A percentile compares a stretch with the other conserved stretches of the same genome.
Conservation (phyloP, 1,139 yeast species). For the Nakaseomyces glabratus region DNA sequence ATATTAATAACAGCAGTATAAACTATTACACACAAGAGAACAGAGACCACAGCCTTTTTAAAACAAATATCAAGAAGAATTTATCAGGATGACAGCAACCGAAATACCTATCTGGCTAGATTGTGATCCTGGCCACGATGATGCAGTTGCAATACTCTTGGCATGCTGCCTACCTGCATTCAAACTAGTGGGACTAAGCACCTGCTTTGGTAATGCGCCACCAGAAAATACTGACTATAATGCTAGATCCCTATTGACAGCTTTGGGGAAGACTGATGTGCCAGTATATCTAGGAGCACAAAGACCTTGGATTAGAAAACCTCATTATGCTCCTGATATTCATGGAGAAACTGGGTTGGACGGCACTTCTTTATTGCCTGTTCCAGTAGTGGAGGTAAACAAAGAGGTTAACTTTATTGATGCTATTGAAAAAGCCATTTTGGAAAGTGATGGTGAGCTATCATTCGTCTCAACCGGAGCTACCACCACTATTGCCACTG, state of each 20-base stretch:
- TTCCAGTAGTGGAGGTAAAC: constrained; percentile 33
- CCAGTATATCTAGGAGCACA: constrained; percentile 62
- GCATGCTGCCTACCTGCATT: constrained; percentile 53
- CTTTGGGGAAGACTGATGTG: constrained; percentile 42
- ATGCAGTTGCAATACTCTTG: constrained; percentile 65
- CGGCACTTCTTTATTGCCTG: constrained; percentile 54
- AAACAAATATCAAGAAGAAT: too few relatives aligned
- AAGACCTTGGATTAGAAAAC: constrained; percentile 43
- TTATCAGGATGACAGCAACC: constrained; percentile 18
- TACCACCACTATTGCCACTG: constrained; percentile 54
- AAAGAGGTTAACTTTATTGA: constrained; percentile 36
- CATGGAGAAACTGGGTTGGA: constrained; percentile 74
- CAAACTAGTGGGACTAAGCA: constrained; percentile 62
- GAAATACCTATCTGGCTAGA: constrained; percentile 73
- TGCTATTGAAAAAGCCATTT: constrained; percentile 48
- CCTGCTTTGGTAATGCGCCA: constrained; percentile 76
- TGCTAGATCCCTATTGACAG: constrained; percentile 57
- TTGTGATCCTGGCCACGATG: constrained; percentile 92
- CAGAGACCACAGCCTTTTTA: too few relatives aligned
- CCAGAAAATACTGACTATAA: constrained; percentile 59
- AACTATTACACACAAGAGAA: too few relatives aligned
- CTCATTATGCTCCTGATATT: constrained; percentile 48
- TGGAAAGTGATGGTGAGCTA: constrained; percentile 37
- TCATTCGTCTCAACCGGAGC: constrained; percentile 65
- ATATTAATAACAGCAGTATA: too few relatives aligned